Evolutionary conservation across 495 filamentous ascomycete genomes (phyloP), one percentile per base, ranked within the genome.

Genomic region (Penicillium verhagenii): DNA sequence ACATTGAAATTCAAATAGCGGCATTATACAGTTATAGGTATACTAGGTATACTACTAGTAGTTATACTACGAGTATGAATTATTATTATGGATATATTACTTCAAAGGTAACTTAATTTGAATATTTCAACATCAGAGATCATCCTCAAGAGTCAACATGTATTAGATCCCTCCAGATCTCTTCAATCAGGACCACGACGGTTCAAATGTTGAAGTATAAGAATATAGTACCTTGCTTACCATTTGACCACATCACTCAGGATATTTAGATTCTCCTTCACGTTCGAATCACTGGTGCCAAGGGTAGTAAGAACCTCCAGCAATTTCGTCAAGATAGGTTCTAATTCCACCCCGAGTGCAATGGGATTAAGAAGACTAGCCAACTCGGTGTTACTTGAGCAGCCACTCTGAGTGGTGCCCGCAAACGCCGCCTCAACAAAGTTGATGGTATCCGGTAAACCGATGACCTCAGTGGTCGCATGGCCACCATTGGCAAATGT

Each of bases 391-490:
- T 68, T 59, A 18, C 14, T 28, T 4, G 60, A 45, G 43, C 69
- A 72, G 11, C 67, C 60, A 4, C 25, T 54, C 11, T 28, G 21
- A 13, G 60, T 59, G 7, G 31, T 65, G 8, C 69, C 69, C 0
- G 44, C 65, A 60, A 72, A 72, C 1, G 67, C 67, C 18, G 54
- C 23, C 48, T 66, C n/a, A 6, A 68, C 56, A 43, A 70, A 72
- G 1, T 42, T 43, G 33, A 72, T 54, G 11, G 48, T 59, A 25
- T 65, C 60, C 1, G 59, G 58, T 9, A 72, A 31, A 5, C 46
- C 62, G 42, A 71, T 38, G 11, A 71, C 43, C 24, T 69, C 68
- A 3, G 66, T 66, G 1, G 68, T 65, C 18, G 55, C 58, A 48
- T 72, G 68, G 6, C 70, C 70, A n/a, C 66, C 66, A 23, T 53